Percentiles rank a stretch among this genome's conserved stretches.
Evolutionary conservation across 108 stramenopile genomes (phyloP).

Genomic region (Skeletonema menzelii): DNA sequence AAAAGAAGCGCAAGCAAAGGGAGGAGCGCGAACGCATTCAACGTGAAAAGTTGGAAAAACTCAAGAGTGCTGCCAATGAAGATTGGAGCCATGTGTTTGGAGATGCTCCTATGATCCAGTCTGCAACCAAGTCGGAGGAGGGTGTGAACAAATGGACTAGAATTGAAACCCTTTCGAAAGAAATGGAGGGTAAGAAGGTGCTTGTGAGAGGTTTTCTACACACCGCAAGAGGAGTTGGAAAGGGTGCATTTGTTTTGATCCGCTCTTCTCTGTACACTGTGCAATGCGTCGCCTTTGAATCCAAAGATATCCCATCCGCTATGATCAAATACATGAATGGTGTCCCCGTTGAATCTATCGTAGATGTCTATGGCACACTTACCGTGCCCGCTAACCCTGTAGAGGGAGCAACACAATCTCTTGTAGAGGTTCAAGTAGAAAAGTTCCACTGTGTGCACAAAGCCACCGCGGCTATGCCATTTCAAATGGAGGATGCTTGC

Average conservation of each 20-base stretch:
- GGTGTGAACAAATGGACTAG: conserved; percentile 76
- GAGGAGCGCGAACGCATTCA: conserved; percentile 79
- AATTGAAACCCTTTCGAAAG: conserved; percentile 74
- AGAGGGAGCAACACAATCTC: conserved; percentile 90
- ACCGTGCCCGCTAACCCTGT: conserved; percentile 83
- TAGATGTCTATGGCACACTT: conserved; percentile 89
- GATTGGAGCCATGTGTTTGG: conserved; percentile 78
- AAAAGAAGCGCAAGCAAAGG: conserved; percentile 83
- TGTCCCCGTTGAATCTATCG: conserved; percentile 90
- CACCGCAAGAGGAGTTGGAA: conserved; percentile 84
- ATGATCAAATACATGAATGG: conserved; percentile 97
- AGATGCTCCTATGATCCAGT: conserved; percentile 87
- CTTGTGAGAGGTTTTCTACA: conserved; percentile 91
- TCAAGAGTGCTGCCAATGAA: conserved; percentile 74
- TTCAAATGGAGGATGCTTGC: conserved; percentile 97
- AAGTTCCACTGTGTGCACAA: conserved; percentile 89
- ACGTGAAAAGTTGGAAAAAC: conserved; percentile 79
- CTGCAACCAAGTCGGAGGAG: conserved; percentile 35
- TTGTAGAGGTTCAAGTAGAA: conserved; percentile 90
- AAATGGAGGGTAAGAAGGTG: conserved; percentile 76
- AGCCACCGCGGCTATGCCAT: conserved; percentile 86
- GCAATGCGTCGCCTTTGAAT: conserved; percentile 91
- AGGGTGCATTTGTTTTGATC: conserved; percentile 94
- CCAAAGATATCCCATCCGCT: conserved; percentile 59
- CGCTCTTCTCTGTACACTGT: conserved; percentile 91